Percentiles rank a stretch among this genome's conserved stretches.
Evolutionary conservation across 2,329 filamentous ascomycete genomes (phyloP).

Genomic region (Colletotrichum sp.): DNA sequence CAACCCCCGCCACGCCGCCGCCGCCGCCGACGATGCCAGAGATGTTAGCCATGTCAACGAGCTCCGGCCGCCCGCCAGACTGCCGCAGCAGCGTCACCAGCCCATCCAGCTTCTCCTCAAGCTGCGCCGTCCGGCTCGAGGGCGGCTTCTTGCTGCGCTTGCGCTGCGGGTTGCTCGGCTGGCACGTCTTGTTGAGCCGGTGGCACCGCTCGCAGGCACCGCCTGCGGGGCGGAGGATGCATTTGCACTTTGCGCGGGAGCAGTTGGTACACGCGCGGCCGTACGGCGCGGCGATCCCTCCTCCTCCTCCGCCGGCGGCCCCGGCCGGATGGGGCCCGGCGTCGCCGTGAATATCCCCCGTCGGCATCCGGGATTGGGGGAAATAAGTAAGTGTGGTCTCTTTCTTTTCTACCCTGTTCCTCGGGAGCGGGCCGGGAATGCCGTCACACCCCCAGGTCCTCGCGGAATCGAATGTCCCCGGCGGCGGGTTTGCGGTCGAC

Average conservation of each 20-base stretch:
- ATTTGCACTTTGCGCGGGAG: conserved; percentile 49
- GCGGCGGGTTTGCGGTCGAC: neutral
- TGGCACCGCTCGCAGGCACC: conserved; percentile 43
- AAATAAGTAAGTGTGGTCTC: neutral
- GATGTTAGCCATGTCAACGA: neutral
- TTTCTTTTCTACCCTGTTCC: neutral
- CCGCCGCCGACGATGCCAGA: neutral
- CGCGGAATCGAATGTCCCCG: neutral
- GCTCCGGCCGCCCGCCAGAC: neutral
- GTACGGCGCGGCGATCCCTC: conserved; percentile 36
- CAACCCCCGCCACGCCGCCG: neutral
- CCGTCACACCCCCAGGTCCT: neutral
- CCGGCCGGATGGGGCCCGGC: conserved; percentile 1
- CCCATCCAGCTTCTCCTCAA: conserved; percentile 33
- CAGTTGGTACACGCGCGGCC: conserved; percentile 46
- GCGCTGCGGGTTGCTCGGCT: conserved; percentile 39
- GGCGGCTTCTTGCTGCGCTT: conserved; percentile 25
- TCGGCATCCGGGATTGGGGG: conserved; percentile 13
- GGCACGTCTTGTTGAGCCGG: conserved; percentile 44
- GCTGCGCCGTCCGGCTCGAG: conserved; percentile 21
- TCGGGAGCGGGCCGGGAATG: neutral
- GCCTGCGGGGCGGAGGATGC: conserved; percentile 36
- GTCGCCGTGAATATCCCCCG: neutral
- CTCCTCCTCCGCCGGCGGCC: neutral
- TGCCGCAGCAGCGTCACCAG: conserved; percentile 29